A percentile compares a stretch with the other conserved stretches of the same genome.
Conservation (phyloP, 129 eudicot genomes). For the sunflower (Helianthus annuus) region DNA sequence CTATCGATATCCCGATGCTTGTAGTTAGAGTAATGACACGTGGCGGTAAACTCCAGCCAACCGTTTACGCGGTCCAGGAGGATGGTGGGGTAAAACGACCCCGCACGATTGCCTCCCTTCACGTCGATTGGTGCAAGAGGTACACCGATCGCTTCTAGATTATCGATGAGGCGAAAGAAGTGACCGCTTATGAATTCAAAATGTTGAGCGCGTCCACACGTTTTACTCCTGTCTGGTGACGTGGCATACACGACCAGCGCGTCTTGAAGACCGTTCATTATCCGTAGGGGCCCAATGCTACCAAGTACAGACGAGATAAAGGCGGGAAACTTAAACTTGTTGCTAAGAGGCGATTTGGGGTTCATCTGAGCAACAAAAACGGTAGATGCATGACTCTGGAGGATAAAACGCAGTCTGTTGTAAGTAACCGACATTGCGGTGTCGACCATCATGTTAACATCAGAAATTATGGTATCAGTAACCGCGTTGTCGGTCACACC, state of each 20-base stretch:
- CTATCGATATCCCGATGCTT: constrained; percentile 22
- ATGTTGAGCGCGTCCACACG: constrained; percentile 21
- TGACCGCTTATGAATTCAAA: neutral
- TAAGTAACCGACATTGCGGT: constrained; percentile 33
- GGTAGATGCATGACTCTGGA: constrained; percentile 8
- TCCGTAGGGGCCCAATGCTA: constrained; percentile 34
- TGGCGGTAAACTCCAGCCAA: constrained; percentile 23
- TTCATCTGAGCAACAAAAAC: constrained; percentile 28
- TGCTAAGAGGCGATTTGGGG: constrained; percentile 34
- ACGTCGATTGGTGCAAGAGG: constrained; percentile 35
- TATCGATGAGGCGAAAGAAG: neutral
- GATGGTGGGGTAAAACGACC: constrained; percentile 34
- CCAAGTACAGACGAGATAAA: constrained; percentile 27
- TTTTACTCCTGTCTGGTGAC: constrained; percentile 29
- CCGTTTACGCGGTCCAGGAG: constrained; percentile 2
- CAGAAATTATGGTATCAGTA: constrained; percentile 26
- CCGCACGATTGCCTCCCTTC: constrained; percentile 18
- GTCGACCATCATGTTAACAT: constrained; percentile 35
- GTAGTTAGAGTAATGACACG: constrained; percentile 30
- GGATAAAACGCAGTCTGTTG: constrained; percentile 36
- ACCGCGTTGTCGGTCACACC: neutral
- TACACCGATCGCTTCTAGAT: constrained; percentile 29
- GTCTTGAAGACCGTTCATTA: constrained; percentile 5
- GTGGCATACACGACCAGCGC: constrained; percentile 27
- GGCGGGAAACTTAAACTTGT: constrained; percentile 29